Evolutionary conservation across 768 basidiomycete species (phyloP).

Genomic region (Boletus speciosus): DNA sequence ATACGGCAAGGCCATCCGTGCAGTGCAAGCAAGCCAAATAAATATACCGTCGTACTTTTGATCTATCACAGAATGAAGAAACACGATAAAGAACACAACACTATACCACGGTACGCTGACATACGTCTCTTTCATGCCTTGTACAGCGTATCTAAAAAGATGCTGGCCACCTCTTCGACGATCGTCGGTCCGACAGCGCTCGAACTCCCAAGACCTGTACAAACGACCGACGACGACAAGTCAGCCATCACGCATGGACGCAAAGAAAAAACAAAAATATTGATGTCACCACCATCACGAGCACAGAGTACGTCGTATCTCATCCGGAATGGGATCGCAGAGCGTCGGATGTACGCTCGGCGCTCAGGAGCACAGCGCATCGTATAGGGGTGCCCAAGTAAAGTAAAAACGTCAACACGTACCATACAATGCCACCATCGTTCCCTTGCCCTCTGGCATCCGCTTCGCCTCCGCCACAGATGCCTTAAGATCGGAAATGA

Average conservation of each 20-base stretch:
- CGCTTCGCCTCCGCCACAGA: conserved; percentile 68
- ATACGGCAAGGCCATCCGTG: too few species aligned
- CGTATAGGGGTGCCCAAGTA: background rate
- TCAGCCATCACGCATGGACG: background rate
- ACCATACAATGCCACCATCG: conserved; percentile 94
- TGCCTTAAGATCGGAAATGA: conserved; percentile 82
- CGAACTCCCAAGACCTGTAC: conserved; percentile 73
- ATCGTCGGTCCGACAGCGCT: conserved; percentile 79
- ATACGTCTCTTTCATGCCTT: conserved; percentile 46
- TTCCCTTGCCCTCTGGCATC: conserved; percentile 64
- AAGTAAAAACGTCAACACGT: conserved; percentile 22
- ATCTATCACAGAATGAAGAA: background rate
- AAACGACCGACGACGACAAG: background rate
- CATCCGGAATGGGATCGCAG: background rate
- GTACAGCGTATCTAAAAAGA: conserved; percentile 80
- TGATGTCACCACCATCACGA: background rate
- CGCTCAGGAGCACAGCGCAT: background rate
- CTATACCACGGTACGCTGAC: background rate
- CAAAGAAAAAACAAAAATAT: background rate
- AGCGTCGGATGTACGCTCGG: background rate
- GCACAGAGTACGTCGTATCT: background rate
- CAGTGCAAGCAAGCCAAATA: background rate
- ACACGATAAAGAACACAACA: background rate
- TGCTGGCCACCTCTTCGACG: conserved; percentile 72
- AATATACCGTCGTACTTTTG: background rate